Evolutionary conservation across 169 alveolate species (phyloP).

Genomic region (Plasmodium malariae): DNA sequence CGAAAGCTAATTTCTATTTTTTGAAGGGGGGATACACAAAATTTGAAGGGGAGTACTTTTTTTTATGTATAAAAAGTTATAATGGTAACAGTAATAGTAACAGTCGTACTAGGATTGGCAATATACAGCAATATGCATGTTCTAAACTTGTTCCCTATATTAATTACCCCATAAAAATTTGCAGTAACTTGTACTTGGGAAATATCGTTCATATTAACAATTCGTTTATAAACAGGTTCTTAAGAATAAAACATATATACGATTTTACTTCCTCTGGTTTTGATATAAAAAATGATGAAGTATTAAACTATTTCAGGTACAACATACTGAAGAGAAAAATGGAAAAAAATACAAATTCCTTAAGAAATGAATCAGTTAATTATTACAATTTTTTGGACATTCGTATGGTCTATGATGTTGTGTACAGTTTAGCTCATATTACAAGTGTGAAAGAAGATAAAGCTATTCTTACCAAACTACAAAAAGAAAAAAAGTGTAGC

Average conservation of each 20-base stretch:
- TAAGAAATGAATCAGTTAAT: constrained; percentile 14
- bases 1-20: constrained; percentile 45
- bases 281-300: constrained; percentile 4
- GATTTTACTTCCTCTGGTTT: constrained; percentile 67
- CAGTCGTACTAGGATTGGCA: too few relatives aligned
- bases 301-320: constrained; percentile 26
- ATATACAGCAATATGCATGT: too few relatives aligned
- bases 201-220: constrained; percentile 35
- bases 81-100: background rate
- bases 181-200: constrained; percentile 44
- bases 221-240: constrained; percentile 5
- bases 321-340: constrained; percentile 6
- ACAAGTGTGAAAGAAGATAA: background rate
- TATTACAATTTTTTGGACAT: constrained; percentile 29
- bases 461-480: background rate
- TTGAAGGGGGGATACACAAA: constrained; percentile 64
- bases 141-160: background rate
- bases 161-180: constrained; percentile 57
- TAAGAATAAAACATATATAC: constrained; percentile 42
- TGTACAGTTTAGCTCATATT: constrained; percentile 18
- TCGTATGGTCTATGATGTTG: constrained; percentile 30
- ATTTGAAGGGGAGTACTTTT: constrained; percentile 48
- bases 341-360: constrained; percentile 22
- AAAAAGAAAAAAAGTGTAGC: too few relatives aligned
- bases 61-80: constrained; percentile 32